Conservation (phyloP, 192 early-diverging fungal genomes). For the Irineochytrium annulatum region DNA sequence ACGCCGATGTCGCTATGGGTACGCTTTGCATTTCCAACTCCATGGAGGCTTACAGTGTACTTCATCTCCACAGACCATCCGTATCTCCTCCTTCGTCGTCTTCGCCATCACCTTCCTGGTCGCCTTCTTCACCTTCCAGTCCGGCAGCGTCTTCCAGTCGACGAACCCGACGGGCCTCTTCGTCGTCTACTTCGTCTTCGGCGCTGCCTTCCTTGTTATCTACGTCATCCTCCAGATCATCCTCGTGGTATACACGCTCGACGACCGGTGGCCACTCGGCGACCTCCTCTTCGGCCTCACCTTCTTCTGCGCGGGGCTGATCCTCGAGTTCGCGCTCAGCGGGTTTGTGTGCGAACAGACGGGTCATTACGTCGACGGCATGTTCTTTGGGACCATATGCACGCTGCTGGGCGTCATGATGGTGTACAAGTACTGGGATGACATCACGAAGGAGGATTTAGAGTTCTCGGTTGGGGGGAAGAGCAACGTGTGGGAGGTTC, state of each 20-base stretch:
- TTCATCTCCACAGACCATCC: conserved; percentile 62
- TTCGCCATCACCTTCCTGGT: conserved; percentile 76
- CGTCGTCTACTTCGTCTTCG: conserved; percentile 84
- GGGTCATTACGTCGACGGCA: conserved; percentile 94
- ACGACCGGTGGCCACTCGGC: conserved; percentile 92
- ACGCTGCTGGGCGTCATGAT: conserved; percentile 94
- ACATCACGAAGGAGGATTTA: conserved; percentile 96
- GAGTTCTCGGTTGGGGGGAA: conserved; percentile 89
- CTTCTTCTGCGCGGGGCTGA: conserved; percentile 84
- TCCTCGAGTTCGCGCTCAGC: conserved; percentile 78
- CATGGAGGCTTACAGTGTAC: too few species aligned
- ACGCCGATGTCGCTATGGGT: conserved; percentile 92
- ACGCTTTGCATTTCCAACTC: conserved; percentile 18
- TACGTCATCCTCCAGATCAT: conserved; percentile 89
- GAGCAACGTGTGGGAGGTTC: conserved; percentile 79
- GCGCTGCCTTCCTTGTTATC: conserved; percentile 72
- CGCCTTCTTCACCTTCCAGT: conserved; percentile 77
- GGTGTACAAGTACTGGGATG: conserved; percentile 99
- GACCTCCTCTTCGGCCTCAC: conserved; percentile 85
- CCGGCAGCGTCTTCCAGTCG: conserved; percentile 57
- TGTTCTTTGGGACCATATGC: conserved; percentile 93
- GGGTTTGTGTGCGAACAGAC: conserved; percentile 76
- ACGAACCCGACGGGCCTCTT: conserved; percentile 70
- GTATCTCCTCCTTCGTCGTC: conserved; percentile 75
- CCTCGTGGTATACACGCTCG: conserved; percentile 89